These are phyloP conservation scores for Colletotrichum godetiae DNA, from an alignment of 2,329 filamentous ascomycete species.

Conservation along the genomic window DNA sequence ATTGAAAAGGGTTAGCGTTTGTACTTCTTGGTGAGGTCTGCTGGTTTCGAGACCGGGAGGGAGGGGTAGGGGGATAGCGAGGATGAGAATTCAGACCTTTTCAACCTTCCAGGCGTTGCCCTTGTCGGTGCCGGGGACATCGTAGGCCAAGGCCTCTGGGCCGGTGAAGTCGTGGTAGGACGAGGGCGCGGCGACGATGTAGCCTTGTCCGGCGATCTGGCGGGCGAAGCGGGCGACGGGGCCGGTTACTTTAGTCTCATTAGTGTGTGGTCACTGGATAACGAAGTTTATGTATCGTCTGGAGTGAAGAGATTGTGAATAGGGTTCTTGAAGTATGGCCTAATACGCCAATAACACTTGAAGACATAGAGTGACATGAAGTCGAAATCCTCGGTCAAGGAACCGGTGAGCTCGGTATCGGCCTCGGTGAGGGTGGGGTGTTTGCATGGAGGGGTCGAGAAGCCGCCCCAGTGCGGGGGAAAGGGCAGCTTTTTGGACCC, in stretches of 20 bases:
- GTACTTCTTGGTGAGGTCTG: accelerated
- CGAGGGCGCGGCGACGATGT: constrained; percentile 90
- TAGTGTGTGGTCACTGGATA: neutral
- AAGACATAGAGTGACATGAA: neutral
- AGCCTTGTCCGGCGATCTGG: constrained; percentile 92
- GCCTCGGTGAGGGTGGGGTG: neutral
- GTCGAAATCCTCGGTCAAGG: neutral
- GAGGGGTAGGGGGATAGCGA: no score
- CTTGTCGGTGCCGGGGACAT: constrained; percentile 86
- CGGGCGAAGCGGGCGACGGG: constrained; percentile 90
- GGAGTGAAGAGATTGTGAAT: no score
- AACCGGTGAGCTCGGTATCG: constrained; percentile 3
- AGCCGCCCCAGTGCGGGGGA: constrained; percentile 1
- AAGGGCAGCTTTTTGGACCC: constrained; percentile 14
- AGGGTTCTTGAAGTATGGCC: neutral
- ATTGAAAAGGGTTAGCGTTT: neutral
- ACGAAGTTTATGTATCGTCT: neutral
- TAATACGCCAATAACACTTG: neutral
- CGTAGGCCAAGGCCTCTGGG: constrained; percentile 85
- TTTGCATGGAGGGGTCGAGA: constrained; percentile 21
- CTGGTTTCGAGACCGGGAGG: neutral
- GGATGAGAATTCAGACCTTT: constrained; percentile 64
- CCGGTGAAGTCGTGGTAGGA: constrained; percentile 95
- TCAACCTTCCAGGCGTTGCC: constrained; percentile 89
- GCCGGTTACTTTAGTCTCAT: constrained; percentile 73